Percentiles rank a stretch among this genome's conserved stretches.
phyloP scores from a whole-genome alignment of 1,284 basidiomycete genomes.

The Melanopsichium pennsylvanicum region DNA sequence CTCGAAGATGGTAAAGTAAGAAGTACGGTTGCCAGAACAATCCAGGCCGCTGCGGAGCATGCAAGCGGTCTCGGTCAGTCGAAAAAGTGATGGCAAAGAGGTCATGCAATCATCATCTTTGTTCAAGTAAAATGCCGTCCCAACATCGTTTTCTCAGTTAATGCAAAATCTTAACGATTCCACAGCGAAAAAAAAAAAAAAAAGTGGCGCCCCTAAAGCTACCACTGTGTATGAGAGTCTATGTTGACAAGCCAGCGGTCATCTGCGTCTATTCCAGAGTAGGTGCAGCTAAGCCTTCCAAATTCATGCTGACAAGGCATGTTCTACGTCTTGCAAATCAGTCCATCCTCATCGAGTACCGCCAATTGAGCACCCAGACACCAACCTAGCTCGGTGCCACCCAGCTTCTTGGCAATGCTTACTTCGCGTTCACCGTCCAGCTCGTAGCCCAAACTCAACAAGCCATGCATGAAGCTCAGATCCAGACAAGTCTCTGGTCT shows the following conservation, averaged over 20 bases:
- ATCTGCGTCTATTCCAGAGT: background rate
- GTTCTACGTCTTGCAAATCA: slow-evolving; percentile 45
- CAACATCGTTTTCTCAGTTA: too few species aligned
- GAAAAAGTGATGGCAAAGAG: slow-evolving; percentile 21
- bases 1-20: slow-evolving; percentile 93
- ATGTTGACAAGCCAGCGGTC: background rate
- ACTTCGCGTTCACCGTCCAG: slow-evolving; percentile 72
- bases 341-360: slow-evolving; percentile 52
- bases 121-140: too few species aligned
- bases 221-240: slow-evolving; percentile 1
- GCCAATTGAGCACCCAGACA: slow-evolving; percentile 76
- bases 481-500: slow-evolving; percentile 95
- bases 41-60: slow-evolving; percentile 72
- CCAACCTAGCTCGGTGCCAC: slow-evolving; percentile 94
- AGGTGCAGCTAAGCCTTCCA: too few species aligned
- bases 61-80: slow-evolving; percentile 59
- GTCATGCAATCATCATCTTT: too few species aligned
- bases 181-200: too few species aligned
- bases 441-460: slow-evolving; percentile 74
- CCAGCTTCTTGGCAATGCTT: slow-evolving; percentile 76
- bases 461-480: slow-evolving; percentile 89
- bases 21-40: slow-evolving; percentile 92
- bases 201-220: too few species aligned
- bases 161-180: slow-evolving; percentile 3
- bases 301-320: background rate